Evolutionary conservation across 495 filamentous ascomycete species (phyloP).

Genomic region (Neurospora tetrasperma): DNA sequence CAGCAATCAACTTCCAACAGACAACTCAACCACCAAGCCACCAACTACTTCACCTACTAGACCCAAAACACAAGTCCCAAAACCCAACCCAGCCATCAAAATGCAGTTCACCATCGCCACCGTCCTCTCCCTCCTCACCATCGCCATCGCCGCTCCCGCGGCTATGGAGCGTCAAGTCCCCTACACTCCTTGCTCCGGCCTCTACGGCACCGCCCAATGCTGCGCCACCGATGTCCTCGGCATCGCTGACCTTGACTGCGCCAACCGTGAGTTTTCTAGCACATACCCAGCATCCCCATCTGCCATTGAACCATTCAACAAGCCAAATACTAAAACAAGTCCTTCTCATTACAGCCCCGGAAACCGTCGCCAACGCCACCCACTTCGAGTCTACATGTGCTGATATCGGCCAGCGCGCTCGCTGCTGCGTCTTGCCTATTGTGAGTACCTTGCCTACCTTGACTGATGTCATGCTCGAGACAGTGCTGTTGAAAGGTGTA

Average conservation of each 20-base stretch:
- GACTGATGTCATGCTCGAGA: background rate
- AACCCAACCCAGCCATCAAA: slow-evolving; percentile 3
- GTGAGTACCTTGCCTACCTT: slow-evolving; percentile 8
- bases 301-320: too few species aligned
- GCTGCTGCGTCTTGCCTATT: slow-evolving; percentile 34
- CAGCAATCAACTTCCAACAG: background rate
- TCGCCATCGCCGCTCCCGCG: slow-evolving; percentile 17
- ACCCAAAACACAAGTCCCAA: background rate
- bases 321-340: slow-evolving; percentile 1
- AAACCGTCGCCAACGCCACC: slow-evolving; percentile 15
- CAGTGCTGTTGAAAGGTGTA: background rate
- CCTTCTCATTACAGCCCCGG: slow-evolving; percentile 11
- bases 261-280: slow-evolving; percentile 16
- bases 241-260: slow-evolving; percentile 33
- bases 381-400: slow-evolving; percentile 27
- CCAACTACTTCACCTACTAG: background rate
- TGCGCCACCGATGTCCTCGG: slow-evolving; percentile 36
- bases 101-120: slow-evolving; percentile 21
- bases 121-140: slow-evolving; percentile 16
- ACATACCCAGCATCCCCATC: too few species aligned
- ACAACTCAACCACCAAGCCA: background rate
- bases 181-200: slow-evolving; percentile 29
- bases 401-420: slow-evolving; percentile 32
- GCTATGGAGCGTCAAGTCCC: slow-evolving; percentile 23
- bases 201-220: slow-evolving; percentile 32